These are phyloP conservation scores for Gynandropsis gynandra DNA, from an alignment of 345 rosid genomes.

Conservation along the genomic window DNA sequence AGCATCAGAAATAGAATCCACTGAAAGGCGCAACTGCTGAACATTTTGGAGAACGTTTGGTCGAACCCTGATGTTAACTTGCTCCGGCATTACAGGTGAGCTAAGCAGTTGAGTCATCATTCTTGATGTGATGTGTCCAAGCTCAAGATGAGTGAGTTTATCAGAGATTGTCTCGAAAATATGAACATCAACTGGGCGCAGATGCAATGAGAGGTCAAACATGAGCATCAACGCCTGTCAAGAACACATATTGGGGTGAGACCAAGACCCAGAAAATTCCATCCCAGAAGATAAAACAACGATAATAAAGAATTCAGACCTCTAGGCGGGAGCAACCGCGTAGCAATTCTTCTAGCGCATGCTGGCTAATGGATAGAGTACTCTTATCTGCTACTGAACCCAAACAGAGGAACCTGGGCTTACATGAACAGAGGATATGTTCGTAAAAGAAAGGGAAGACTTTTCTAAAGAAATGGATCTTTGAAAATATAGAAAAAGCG, in stretches of 20 bases:
- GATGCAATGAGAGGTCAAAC: constrained; percentile 70
- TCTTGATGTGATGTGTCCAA: constrained; percentile 69
- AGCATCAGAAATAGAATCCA: constrained; percentile 69
- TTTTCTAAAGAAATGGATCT: too few species aligned
- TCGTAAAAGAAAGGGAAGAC: constrained; percentile 8
- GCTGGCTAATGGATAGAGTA: too few species aligned
- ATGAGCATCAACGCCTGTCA: constrained; percentile 53
- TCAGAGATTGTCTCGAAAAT: constrained; percentile 68
- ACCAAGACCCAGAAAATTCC: background rate
- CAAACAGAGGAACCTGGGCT: constrained; percentile 58
- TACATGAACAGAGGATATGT: constrained; percentile 1
- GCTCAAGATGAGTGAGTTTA: constrained; percentile 74
- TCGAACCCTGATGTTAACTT: constrained; percentile 25
- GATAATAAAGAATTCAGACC: constrained; percentile 44
- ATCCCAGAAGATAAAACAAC: background rate
- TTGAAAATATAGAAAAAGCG: too few species aligned
- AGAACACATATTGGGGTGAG: constrained; percentile 4
- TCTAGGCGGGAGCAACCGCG: constrained; percentile 72
- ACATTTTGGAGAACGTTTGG: constrained; percentile 51
- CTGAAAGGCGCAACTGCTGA: constrained; percentile 63
- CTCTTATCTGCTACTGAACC: constrained; percentile 89
- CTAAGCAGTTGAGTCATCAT: constrained; percentile 68
- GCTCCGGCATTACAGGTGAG: constrained; percentile 34
- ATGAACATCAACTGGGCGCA: constrained; percentile 52
- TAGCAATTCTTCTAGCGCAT: constrained; percentile 74